Base-by-base conservation (phyloP, 441 rosid species). In the Lepidium campestre region DNA sequence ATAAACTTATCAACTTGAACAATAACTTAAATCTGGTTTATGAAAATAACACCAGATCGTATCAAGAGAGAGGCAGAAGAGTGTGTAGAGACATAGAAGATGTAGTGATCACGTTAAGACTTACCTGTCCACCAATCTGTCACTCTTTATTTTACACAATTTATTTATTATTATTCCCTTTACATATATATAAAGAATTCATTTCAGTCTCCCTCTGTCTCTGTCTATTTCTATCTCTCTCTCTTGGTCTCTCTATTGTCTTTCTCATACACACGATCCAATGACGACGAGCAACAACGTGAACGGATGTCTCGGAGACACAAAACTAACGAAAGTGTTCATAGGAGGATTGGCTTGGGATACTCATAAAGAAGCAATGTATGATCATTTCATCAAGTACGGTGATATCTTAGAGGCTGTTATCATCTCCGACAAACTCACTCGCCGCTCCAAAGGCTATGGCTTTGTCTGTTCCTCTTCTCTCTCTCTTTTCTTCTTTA, bases 341-440 rank as follows among this genome's bases (percentile, higher is more conserved):
- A 93, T 93, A 1, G 98, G 98, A 40, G 98, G 98, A 7, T 78
- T 93, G 44, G 96, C 98, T 14, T 90, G 97, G 98, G 98, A 93
- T 66, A 90, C 94, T 2, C 88, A 88, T 1, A 90, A 84, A 70
- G 98, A 88, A 55, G 85, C 87, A 74, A 7, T 90, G 85, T 77
- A 82, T 55, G 86, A 87, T 29, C 96, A 93, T 78, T 93, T 90
- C 64, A 87, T 88, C 17, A 86, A 81, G 80, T 93, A 71, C 32
- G 98, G 98, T 54, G 87, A 90, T 29, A 93, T 93, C 80, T 71
- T 93, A 56, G 98, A 93, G 70, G 94, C 98, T 22, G 98, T 93
- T 50, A 85, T 93, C 54, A 93, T 93, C 72, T 87, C 86, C 39
- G 97, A 93, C 67, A 90, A 88, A 68, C 36, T 87, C 80, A 85